Conservation (phyloP, 352 stramenopile species). For the Pythium vanterpoolii region DNA sequence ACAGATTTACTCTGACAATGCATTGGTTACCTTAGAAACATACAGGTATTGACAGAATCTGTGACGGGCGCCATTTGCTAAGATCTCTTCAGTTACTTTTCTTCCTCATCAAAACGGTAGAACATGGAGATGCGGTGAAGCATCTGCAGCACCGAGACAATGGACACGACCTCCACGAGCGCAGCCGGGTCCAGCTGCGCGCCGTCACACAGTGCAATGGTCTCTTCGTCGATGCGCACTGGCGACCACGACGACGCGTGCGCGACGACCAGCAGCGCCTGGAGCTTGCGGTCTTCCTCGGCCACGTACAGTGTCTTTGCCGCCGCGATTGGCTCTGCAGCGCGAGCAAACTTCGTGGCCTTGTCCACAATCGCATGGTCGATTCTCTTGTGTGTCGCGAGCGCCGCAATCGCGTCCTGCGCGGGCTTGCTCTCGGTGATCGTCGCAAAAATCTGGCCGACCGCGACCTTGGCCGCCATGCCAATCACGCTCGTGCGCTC, state of each 20-base stretch:
- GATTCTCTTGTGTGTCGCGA: constrained; percentile 15
- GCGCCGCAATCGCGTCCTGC: constrained; percentile 8
- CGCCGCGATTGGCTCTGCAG: constrained; percentile 9
- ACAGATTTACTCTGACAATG: not conserved
- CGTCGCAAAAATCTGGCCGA: constrained; percentile 16
- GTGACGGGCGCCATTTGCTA: constrained; percentile 16
- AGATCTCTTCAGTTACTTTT: not conserved
- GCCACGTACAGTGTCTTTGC: not conserved
- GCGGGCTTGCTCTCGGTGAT: constrained; percentile 19
- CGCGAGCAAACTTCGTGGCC: constrained; percentile 2
- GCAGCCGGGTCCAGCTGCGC: constrained; percentile 3
- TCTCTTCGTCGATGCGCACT: constrained; percentile 9
- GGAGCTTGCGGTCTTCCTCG: constrained; percentile 10
- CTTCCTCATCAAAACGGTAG: constrained; percentile 12
- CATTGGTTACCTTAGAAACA: constrained; percentile 10
- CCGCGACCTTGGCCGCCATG: constrained; percentile 8
- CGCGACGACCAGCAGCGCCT: constrained; percentile 15
- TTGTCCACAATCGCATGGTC: not conserved
- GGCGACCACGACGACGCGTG: constrained; percentile 20
- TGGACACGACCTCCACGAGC: constrained; percentile 18
- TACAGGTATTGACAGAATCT: constrained; percentile 12
- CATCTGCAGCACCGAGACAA: constrained; percentile 24
- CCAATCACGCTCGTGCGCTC: constrained; percentile 14
- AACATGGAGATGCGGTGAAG: constrained; percentile 25
- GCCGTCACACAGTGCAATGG: constrained; percentile 7